Base-by-base conservation (phyloP, 2,329 filamentous ascomycete species). In the Keithomyces neogunnii region DNA sequence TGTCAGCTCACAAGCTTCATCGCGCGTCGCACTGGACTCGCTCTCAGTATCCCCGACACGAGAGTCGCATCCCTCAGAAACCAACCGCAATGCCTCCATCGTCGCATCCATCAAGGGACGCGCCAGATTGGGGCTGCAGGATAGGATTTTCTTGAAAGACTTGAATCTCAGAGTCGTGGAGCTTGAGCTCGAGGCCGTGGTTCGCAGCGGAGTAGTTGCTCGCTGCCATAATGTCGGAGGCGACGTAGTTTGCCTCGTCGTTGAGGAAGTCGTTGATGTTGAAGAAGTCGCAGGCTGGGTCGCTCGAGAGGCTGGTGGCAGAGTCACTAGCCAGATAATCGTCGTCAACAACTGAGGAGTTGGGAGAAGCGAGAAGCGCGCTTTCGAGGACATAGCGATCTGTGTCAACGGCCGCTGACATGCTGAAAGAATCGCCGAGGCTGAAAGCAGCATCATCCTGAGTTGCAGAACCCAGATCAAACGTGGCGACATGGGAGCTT, bases 361-460 rank as follows among this genome's bases (percentile, higher is more conserved):
- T 72, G 85, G 84, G 75, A 72, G 82, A 79, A 88, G 85, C 76
- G 79, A 84, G 76, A 80, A 88, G 77, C 77, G 80, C 79, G 76
- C 80, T 80, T 78, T 88, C 82, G 85, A 85, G 72, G 84, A 87
- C 73, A 77, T 80, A 80, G 82, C 79, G 72, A 89, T 88, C 80
- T 82, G 82, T 67, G 69, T 82, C 76, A 88, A 70, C 71, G 86
- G 77, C 65, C 78, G 76, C 73, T 81, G 82, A 79, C 77, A 80
- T 53, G 75, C 77, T 68, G 81, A 87, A 80, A 82, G 78, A 75
- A 84, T 80, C 72, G 74, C 80, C 73, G 82, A 84, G 76, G 78
- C 84, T 73, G 81, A 81, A 72, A 77, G 78, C 69, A 83, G 73
- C 68, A 82, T 75, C 67, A 76, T 77, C 67, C 74, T 77, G 66